Evolutionary conservation across 108 stramenopile species (phyloP), one percentile per base, ranked within the genome.

Genomic region (Nitzschia sp.): DNA sequence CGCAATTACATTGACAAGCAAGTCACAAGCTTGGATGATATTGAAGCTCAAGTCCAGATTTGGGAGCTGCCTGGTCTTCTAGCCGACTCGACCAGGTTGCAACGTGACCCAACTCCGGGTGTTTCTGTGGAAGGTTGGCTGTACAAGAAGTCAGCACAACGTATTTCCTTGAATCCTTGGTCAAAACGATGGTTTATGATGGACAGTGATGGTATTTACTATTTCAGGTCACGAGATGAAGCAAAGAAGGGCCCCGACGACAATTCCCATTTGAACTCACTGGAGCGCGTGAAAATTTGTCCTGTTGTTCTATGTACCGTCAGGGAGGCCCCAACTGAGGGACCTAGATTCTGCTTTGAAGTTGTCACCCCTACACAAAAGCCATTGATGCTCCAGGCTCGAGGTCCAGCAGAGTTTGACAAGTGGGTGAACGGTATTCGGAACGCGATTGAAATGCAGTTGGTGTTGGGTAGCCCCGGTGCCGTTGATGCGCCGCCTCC

Each of bases 281-380:
- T 86, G 63, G 85, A 90, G 52, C 83, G 92, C 3, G 82, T 91
- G 9, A 91, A 90, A 60, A 84, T 97, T 54, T 95, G 95, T 69
- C 94, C 95, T 61, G 88, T 96, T 54, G 85, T 95, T 17, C 78
- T 97, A 29, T 95, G 91, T 71, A 92, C 94, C 21, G 94, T 97
- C 6, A 80, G 91, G 52, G 93, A 93, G 63, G 76, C 81, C 3
- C 80, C 87, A 29, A 73, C 76, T 39, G 91, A 90, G 63, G 78
- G 81, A 0, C 64, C 77, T n/a, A 72, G 95, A 8, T 96, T 89
- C 58, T 91, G 88, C 53, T 97, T 97, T 73, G 93, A 97, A 72
- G 90, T 97, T 22, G 83, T 94, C 56, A 94, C 89, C 24, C 95
- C 96, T 6, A 88, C 78, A 58, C 86, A 88, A 34, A 84, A 90